Evolutionary conservation across 345 rosid species (phyloP).

Genomic region (Conringia planisiliqua): DNA sequence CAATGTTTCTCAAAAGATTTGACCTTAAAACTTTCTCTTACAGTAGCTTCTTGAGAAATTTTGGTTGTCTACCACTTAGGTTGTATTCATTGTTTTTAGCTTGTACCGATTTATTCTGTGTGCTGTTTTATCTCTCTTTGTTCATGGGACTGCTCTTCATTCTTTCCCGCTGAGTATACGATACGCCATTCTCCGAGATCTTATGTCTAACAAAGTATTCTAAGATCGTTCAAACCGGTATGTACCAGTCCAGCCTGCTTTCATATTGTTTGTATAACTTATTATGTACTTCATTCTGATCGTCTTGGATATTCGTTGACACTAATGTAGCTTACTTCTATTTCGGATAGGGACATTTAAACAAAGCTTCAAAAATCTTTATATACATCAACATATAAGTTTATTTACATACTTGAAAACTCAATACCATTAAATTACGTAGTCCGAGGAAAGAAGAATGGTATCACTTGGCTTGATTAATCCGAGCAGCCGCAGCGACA

Average conservation of each 20-base stretch:
- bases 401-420: neutral
- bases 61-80: slow-evolving; percentile 28
- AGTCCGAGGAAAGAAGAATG: neutral
- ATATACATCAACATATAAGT: neutral
- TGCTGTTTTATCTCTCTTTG: slow-evolving; percentile 9
- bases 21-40: neutral
- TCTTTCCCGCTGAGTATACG: neutral
- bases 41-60: slow-evolving; percentile 15
- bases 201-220: neutral
- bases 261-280: neutral
- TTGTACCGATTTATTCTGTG: slow-evolving; percentile 4
- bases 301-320: neutral
- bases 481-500: slow-evolving; percentile 72
- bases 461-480: slow-evolving; percentile 47
- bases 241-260: neutral
- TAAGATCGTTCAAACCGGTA: neutral
- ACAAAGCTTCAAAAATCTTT: neutral
- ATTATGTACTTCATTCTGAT: neutral
- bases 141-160: neutral
- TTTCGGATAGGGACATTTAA: neutral
- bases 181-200: neutral
- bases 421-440: neutral
- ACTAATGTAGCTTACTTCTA: neutral
- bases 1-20: neutral
- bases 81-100: slow-evolving; percentile 21